phyloP scores from a whole-genome alignment of 1,139 yeast species.

The Kodamaea sp. region DNA sequence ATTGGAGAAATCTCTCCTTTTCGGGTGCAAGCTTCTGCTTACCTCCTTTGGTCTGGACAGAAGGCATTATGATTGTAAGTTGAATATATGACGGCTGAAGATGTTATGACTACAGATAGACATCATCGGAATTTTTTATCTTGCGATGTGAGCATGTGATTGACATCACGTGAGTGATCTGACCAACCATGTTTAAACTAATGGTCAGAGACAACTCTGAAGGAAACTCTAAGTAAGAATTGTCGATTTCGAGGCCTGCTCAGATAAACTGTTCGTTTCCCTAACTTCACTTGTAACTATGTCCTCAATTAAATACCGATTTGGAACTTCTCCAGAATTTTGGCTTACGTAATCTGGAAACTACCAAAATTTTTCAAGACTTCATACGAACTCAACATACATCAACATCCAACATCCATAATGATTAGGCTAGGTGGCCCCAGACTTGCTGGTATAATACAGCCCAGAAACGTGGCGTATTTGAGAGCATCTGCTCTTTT shows the following conservation, averaged over 20 bases:
- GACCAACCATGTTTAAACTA: too few relatives aligned
- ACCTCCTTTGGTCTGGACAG: conserved; percentile 26
- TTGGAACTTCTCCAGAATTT: too few relatives aligned
- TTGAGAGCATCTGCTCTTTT: not conserved
- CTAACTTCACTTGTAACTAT: too few relatives aligned
- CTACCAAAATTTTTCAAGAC: conserved; percentile 1
- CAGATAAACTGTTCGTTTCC: too few relatives aligned
- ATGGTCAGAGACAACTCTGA: too few relatives aligned
- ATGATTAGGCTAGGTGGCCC: not conserved
- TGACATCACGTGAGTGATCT: not conserved
- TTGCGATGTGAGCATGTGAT: not conserved
- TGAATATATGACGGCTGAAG: not conserved
- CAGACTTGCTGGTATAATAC: not conserved
- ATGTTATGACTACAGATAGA: not conserved
- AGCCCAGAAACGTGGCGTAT: not conserved
- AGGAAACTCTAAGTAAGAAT: too few relatives aligned
- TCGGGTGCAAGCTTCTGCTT: conserved; percentile 76
- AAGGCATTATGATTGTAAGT: conserved; percentile 26
- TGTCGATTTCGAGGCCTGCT: too few relatives aligned
- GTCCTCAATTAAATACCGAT: too few relatives aligned
- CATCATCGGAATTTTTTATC: not conserved
- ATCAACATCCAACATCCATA: not conserved
- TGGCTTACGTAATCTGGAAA: conserved; percentile 1
- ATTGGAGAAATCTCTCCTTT: conserved; percentile 87
- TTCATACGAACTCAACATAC: too few relatives aligned